These are phyloP conservation scores for Diaporthe citriasiana DNA, from an alignment of 2,329 filamentous ascomycete genomes.

Conservation along the genomic window DNA sequence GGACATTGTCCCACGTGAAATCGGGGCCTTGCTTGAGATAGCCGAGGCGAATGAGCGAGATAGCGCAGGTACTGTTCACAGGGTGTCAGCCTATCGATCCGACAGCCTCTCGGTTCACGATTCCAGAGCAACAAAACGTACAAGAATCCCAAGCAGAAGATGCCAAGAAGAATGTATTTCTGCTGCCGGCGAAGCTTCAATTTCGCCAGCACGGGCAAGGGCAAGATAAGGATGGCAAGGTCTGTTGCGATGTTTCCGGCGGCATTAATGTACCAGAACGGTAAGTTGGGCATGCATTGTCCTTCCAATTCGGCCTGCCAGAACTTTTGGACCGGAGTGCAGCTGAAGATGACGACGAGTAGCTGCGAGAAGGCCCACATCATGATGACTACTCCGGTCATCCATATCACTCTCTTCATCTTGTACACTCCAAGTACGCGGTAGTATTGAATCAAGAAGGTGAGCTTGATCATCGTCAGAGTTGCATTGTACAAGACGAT, in stretches of 20 bases:
- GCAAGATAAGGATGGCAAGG: constrained; percentile 53
- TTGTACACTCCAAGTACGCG: constrained; percentile 53
- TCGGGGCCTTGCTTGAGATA: constrained; percentile 53
- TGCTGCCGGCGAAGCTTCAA: constrained; percentile 53
- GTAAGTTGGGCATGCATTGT: constrained; percentile 52
- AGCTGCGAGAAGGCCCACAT: constrained; percentile 55
- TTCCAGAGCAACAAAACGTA: constrained; percentile 44
- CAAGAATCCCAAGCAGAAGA: constrained; percentile 58
- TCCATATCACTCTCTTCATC: constrained; percentile 51
- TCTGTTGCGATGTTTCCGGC: constrained; percentile 56
- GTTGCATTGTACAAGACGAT: constrained; percentile 56
- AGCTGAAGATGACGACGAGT: constrained; percentile 53
- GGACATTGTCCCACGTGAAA: constrained; percentile 55
- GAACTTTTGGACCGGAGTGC: constrained; percentile 53
- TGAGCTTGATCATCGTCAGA: constrained; percentile 54
- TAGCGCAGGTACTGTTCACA: constrained; percentile 51
- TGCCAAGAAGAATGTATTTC: constrained; percentile 51
- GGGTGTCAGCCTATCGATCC: neutral
- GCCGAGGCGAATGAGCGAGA: constrained; percentile 56
- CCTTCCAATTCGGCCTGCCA: constrained; percentile 50
- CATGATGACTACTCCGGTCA: constrained; percentile 51
- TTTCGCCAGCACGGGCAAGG: constrained; percentile 52
- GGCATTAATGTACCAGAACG: constrained; percentile 55
- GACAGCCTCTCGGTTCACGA: neutral
- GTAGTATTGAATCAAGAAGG: constrained; percentile 56